Evolutionary conservation across 345 rosid genomes (phyloP).

Genomic region (Aquilaria sinensis): DNA sequence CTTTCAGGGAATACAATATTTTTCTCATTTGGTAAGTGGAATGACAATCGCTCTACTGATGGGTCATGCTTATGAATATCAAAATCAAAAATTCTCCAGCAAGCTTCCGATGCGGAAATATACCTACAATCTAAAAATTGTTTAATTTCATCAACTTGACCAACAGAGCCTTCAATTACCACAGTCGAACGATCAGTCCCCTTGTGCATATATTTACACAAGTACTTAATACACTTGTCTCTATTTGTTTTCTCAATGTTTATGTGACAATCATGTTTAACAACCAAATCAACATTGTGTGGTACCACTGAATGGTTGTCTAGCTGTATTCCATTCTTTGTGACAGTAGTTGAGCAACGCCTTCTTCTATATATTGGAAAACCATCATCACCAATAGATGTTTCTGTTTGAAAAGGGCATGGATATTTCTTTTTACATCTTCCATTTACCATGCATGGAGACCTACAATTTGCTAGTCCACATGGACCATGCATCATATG

Average conservation of each 20-base stretch:
- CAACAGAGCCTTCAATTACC: too few species aligned
- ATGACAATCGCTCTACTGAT: too few species aligned
- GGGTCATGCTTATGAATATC: too few species aligned
- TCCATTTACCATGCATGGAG: background rate
- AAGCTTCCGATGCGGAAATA: too few species aligned
- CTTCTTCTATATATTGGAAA: background rate
- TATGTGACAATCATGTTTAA: background rate
- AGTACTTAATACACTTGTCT: background rate
- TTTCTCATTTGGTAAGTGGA: too few species aligned
- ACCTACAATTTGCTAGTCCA: background rate
- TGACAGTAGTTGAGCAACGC: background rate
- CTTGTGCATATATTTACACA: too few species aligned
- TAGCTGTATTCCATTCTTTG: background rate
- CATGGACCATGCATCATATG: background rate
- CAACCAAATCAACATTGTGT: background rate
- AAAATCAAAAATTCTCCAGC: too few species aligned
- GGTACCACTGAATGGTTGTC: background rate
- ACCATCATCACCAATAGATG: background rate
- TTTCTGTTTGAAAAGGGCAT: background rate
- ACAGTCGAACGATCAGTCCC: background rate
- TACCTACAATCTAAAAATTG: too few species aligned
- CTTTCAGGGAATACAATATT: too few species aligned
- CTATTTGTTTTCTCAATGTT: background rate
- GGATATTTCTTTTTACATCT: background rate
- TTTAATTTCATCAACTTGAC: too few species aligned